Conservation (phyloP, 148 eudicot genomes). For the Rhododendron williamsianum region DNA sequence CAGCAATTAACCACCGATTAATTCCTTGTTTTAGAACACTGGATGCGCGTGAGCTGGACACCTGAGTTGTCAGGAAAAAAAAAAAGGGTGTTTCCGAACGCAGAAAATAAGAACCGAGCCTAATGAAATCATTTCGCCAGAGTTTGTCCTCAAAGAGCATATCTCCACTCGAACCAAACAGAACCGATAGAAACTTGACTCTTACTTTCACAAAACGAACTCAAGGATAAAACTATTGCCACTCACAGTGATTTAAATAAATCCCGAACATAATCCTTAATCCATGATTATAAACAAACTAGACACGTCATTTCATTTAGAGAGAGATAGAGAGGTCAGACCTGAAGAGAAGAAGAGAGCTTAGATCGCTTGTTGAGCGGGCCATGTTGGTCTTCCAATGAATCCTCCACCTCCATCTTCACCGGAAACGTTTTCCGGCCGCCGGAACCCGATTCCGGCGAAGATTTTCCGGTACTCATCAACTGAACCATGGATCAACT, state of each 20-base stretch:
- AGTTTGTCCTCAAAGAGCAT: neutral
- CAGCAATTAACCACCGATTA: too few relatives aligned
- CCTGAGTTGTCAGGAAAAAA: too few relatives aligned
- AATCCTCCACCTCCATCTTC: conserved; percentile 38
- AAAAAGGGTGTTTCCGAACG: neutral
- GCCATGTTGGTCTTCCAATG: conserved; percentile 22
- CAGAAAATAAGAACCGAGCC: neutral
- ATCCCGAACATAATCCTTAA: too few relatives aligned
- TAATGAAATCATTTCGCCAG: neutral
- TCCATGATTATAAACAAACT: too few relatives aligned
- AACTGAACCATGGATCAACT: conserved; percentile 32
- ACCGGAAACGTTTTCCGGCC: conserved; percentile 26
- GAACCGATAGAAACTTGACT: neutral
- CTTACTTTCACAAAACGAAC: too few relatives aligned
- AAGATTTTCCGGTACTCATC: conserved; percentile 19
- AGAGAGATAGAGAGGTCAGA: conserved; percentile 1
- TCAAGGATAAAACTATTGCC: too few relatives aligned
- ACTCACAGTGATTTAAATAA: too few relatives aligned
- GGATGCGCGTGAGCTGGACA: too few relatives aligned
- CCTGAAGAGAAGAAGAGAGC: conserved; percentile 29
- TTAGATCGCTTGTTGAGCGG: conserved; percentile 53
- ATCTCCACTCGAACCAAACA: neutral
- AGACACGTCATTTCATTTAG: too few relatives aligned
- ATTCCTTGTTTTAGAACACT: too few relatives aligned
- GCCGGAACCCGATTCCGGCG: conserved; percentile 17